Evolutionary conservation across 1,284 basidiomycete genomes (phyloP).

Genomic region (Heterobasidion parviporum): DNA sequence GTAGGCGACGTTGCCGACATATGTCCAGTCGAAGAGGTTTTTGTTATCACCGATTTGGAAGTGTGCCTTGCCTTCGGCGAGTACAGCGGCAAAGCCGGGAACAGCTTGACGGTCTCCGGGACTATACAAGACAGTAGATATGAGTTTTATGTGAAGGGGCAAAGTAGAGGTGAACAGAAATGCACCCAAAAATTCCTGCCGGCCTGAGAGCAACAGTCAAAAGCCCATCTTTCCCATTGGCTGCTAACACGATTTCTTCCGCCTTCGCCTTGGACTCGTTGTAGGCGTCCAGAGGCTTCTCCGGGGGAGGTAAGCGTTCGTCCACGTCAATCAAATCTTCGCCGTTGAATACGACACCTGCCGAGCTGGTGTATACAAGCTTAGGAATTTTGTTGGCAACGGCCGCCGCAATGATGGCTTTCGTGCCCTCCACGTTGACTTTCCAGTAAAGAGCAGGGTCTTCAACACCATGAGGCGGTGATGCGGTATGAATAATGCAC

Average conservation of each 20-base stretch:
- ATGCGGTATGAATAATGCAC: constrained; percentile 94
- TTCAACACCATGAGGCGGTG: constrained; percentile 72
- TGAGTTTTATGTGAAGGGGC: neutral
- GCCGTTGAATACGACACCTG: constrained; percentile 89
- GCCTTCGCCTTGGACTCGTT: constrained; percentile 95
- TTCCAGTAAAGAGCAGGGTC: constrained; percentile 77
- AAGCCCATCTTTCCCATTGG: constrained; percentile 79
- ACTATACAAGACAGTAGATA: constrained; percentile 26
- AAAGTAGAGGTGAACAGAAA: constrained; percentile 1
- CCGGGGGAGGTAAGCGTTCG: constrained; percentile 78
- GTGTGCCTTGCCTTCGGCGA: constrained; percentile 78
- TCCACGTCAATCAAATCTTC: constrained; percentile 80
- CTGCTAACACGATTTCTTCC: constrained; percentile 77
- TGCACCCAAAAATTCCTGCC: constrained; percentile 94
- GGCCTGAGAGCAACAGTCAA: constrained; percentile 89
- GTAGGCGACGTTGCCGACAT: constrained; percentile 92
- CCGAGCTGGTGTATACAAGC: constrained; percentile 93
- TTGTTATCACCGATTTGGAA: constrained; percentile 93
- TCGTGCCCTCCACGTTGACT: constrained; percentile 93
- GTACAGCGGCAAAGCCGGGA: constrained; percentile 73
- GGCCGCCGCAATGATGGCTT: constrained; percentile 78
- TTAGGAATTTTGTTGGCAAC: constrained; percentile 68
- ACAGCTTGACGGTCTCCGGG: constrained; percentile 91
- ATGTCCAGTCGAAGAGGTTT: constrained; percentile 97
- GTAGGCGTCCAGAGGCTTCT: constrained; percentile 82